These are phyloP conservation scores for Strobilomyces echinocephalus DNA, from an alignment of 768 basidiomycete genomes.

Conservation along the genomic window DNA sequence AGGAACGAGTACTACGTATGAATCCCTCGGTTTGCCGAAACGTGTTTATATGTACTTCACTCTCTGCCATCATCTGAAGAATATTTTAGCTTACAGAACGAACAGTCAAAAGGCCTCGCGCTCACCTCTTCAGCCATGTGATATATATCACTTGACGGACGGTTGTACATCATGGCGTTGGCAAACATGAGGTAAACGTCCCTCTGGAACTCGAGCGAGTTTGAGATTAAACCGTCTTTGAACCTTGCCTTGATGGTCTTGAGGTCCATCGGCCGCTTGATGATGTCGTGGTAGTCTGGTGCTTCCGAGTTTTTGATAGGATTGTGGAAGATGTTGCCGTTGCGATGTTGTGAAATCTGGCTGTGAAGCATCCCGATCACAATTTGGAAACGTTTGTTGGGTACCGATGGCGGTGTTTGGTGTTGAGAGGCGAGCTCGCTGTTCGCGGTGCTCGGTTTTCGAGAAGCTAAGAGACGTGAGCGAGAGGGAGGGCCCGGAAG, in stretches of 20 bases:
- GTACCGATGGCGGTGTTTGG: conserved; percentile 22
- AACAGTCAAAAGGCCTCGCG: background rate
- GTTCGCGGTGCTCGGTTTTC: conserved; percentile 14
- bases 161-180: conserved; percentile 96
- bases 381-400: conserved; percentile 72
- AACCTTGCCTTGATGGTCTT: conserved; percentile 87
- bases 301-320: conserved; percentile 88
- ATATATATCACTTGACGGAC: conserved; percentile 79
- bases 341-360: conserved; percentile 78
- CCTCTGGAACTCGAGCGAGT: conserved; percentile 81
- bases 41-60: conserved; percentile 58
- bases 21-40: conserved; percentile 77
- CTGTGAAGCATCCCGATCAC: conserved; percentile 78
- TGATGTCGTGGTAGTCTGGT: conserved; percentile 86
- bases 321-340: conserved; percentile 86
- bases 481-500: background rate
- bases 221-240: conserved; percentile 76
- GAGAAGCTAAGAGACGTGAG: conserved; percentile 17
- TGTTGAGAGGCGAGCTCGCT: conserved; percentile 15
- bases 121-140: conserved; percentile 89
- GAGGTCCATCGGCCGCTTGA: conserved; percentile 93
- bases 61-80: conserved; percentile 69
- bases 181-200: conserved; percentile 94
- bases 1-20: conserved; percentile 40
- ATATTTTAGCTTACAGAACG: conserved; percentile 1